A percentile compares a stretch with the other conserved stretches of the same genome.
Evolutionary conservation across 352 stramenopile species (phyloP).

Genomic region (Phytophthora tentaculata): DNA sequence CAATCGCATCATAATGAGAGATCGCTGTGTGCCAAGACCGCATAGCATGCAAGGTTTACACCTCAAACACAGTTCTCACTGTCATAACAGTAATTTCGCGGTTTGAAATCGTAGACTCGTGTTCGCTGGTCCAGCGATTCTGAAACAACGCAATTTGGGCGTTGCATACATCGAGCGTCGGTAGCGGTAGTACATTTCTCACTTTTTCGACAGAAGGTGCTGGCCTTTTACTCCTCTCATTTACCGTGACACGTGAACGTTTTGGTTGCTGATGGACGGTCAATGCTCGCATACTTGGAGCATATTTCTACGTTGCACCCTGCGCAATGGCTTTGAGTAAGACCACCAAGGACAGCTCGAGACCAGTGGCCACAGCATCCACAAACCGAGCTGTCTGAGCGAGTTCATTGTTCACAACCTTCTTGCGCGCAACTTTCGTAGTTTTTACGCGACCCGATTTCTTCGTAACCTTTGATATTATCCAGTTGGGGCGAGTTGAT

Average conservation of each 20-base stretch:
- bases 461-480: no score
- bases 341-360: not conserved
- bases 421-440: not conserved
- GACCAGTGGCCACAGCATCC: not conserved
- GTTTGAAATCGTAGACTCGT: conserved; percentile 2
- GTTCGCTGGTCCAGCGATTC: conserved; percentile 15
- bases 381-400: not conserved
- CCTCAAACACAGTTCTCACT: not conserved
- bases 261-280: not conserved
- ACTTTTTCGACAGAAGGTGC: not conserved
- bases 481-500: no score
- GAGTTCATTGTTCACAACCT: not conserved
- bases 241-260: not conserved
- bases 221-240: not conserved
- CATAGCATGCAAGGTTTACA: conserved; percentile 10
- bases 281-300: not conserved
- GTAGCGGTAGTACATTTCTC: no score
- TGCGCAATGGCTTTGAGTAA: not conserved
- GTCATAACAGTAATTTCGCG: not conserved
- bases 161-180: not conserved
- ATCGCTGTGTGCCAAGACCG: conserved; percentile 9
- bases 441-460: not conserved
- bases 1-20: conserved; percentile 3
- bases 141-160: conserved; percentile 7
- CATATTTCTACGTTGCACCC: not conserved